Evolutionary conservation across 192 early-diverging fungal genomes (phyloP), one percentile per base, ranked within the genome.

Genomic region (Coemansia reversa): DNA sequence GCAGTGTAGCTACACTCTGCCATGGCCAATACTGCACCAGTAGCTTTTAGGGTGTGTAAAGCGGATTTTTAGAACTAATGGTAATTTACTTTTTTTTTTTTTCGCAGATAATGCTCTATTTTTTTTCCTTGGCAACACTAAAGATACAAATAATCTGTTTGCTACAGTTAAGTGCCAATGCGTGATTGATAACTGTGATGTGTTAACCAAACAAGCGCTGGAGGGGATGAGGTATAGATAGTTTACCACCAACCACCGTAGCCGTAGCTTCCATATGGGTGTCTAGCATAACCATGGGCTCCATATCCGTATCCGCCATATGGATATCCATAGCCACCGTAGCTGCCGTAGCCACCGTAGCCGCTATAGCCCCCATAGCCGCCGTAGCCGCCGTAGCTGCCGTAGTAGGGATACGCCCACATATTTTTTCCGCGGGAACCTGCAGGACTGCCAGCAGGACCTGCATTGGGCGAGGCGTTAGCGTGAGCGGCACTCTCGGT

Each of bases 341-440:
- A 73, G 51, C 55, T 49, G n/a, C 65, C 66, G 16, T 75, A 73
- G 50, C 55, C 39, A 24, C 57, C 58, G 50, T 75, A 76, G 33
- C 58, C 53, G 39, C 60, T 50, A 24, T 72, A 72, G 35, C 55
- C 45, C 18, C 75, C 69, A 49, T 72, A 69, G 28, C 59, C 27
- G 39, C 75, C 66, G 29, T 70, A 73, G 12, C 66, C 53, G 18
- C 74, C 64, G 23, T 69, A 70, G n/a, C 55, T 7, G 27, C 60
- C 62, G 19, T 74, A 74, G 76, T 73, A 74, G 4, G 76, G 76
- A 42, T 79, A 79, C 0, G 76, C 76, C 76, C 76, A 79, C 76
- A 79, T 79, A 55, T 55, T 60, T 67, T 79, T 79, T 59, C 76
- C 76, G 24, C 71, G 76, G 8, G 67, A 19, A 24, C 70, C 71